Base-by-base conservation (phyloP, 768 basidiomycete species). In the Gloeopeniophorella convolvens region DNA sequence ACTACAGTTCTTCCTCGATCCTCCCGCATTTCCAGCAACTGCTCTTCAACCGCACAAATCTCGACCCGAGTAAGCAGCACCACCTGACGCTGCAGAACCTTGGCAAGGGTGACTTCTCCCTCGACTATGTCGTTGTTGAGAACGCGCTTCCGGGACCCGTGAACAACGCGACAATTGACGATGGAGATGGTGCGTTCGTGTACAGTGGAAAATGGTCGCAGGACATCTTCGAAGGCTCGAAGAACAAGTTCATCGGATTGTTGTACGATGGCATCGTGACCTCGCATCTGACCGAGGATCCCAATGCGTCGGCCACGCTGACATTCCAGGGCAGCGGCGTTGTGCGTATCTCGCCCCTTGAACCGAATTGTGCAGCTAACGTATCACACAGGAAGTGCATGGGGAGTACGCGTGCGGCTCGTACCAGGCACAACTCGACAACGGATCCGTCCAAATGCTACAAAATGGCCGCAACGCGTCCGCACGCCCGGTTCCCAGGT, bases 111-210 rank as follows among this genome's bases (percentile, higher is more conserved):
- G 21, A 33, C 5, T 34, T 45, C 44, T 34, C 26, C 3, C 32
- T 45, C 10, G 44, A 45, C 32, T 45, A 34, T 24, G 18, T 45
- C 33, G 8, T 45, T 21, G 44, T 45, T 9, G 44, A 45, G 28
- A 45, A 34, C 12, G 32, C 18, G 31, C n/a, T 15, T 18, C 10
- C 10, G n/a, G 13, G 8, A 27, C n/a, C n/a, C 8, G 44, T 30
- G 12, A 31, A 33, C 16, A 24, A 35, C 20, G 20, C 35, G 13
- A 35, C 31, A 7, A 15, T 45, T 3, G 44, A 45, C 33, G 44
- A 45, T 33, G 16, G 32, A 6, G 15, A 30, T 18, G 42, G n/a
- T 11, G 37, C 37, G 23, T 39, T 39, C 6, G 16, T 21, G 20
- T 39, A 39, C 23, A 11, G 3, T 11, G 37, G 37, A 11, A 21